These are phyloP conservation scores for Brassica nigra DNA, from an alignment of 345 rosid genomes.

Conservation along the genomic window DNA sequence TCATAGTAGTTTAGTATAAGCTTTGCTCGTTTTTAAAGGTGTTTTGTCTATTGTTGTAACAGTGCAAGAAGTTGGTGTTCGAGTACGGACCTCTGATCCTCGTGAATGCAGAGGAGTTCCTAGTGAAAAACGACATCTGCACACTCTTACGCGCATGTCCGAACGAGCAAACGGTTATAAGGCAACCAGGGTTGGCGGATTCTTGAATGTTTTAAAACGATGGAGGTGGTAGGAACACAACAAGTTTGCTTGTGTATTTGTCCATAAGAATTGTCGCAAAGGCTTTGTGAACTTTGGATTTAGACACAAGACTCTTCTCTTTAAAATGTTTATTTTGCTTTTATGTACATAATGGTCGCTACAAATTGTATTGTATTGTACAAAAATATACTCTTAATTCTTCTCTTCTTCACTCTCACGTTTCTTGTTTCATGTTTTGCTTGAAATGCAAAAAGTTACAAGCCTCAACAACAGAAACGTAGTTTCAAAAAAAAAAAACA, in stretches of 20 bases:
- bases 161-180: constrained; percentile 26
- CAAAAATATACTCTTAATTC: not conserved
- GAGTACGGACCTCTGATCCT: constrained; percentile 85
- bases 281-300: constrained; percentile 12
- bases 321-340: constrained; percentile 14
- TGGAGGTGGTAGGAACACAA: constrained; percentile 16
- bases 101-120: constrained; percentile 72
- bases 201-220: constrained; percentile 22
- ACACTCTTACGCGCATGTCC: constrained; percentile 71
- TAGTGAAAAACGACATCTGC: constrained; percentile 79
- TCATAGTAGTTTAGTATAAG: not conserved
- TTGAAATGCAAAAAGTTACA: too few relatives aligned
- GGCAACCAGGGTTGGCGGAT: constrained; percentile 26
- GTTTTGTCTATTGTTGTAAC: constrained; percentile 18
- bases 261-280: constrained; percentile 17
- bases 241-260: not conserved
- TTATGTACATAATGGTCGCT: constrained; percentile 29
- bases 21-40: not conserved
- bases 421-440: not conserved
- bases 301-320: not conserved
- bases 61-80: constrained; percentile 91
- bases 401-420: not conserved
- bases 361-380: constrained; percentile 3
- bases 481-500: not conserved
- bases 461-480: too few relatives aligned